phyloP scores from a whole-genome alignment of 2,329 filamentous ascomycete species.

The Uncinocarpus reesii region DNA sequence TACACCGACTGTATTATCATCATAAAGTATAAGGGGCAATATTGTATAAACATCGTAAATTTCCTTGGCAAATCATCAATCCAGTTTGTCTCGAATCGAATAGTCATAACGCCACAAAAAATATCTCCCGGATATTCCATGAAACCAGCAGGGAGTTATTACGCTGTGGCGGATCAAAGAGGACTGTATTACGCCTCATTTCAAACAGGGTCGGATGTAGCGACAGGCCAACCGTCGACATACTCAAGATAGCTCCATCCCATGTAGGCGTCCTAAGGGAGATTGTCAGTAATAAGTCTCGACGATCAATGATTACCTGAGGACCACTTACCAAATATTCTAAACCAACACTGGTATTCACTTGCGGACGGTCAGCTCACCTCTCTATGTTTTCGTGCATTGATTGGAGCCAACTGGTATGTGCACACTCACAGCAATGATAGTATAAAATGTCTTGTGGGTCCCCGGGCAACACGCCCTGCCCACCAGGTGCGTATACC shows the following conservation, averaged over 20 bases:
- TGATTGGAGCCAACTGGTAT: background rate
- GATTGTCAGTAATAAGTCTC: background rate
- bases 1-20: no score
- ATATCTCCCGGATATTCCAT: no score
- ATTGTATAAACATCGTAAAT: no score
- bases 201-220: constrained; percentile 3
- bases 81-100: no score
- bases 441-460: constrained; percentile 31
- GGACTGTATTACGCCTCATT: background rate
- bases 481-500: constrained; percentile 33
- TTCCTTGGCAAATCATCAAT: no score
- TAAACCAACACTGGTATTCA: constrained; percentile 1
- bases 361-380: background rate
- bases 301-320: background rate
- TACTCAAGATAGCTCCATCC: constrained; percentile 33
- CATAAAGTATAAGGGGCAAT: no score
- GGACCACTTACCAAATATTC: constrained; percentile 9
- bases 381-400: background rate
- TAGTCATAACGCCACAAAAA: no score
- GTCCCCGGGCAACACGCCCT: constrained; percentile 26
- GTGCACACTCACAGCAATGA: constrained; percentile 30
- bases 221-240: constrained; percentile 30
- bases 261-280: constrained; percentile 27
- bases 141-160: no score
- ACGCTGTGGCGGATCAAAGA: no score